Conservation (phyloP, 768 basidiomycete genomes). For the Clitopilus hobsonii region DNA sequence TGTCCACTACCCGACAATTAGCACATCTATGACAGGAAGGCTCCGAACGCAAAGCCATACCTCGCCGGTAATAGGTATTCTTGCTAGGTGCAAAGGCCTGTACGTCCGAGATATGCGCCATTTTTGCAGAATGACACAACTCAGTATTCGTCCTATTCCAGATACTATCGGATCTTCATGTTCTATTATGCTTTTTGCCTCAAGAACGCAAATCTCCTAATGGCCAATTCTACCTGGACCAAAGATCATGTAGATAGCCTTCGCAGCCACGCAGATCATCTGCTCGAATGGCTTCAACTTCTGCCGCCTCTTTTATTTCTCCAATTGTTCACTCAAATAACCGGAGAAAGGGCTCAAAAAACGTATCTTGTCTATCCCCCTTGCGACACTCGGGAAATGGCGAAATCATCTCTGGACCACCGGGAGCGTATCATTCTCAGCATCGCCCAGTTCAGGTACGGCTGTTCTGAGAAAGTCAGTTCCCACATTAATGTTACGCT, state of each 20-base stretch:
- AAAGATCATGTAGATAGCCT: slow-evolving; percentile 77
- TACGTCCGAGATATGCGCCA: slow-evolving; percentile 29
- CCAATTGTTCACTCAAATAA: slow-evolving; percentile 14
- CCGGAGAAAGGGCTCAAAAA: slow-evolving; percentile 11
- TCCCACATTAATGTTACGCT: not conserved
- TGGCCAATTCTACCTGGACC: slow-evolving; percentile 98
- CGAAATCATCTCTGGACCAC: slow-evolving; percentile 43
- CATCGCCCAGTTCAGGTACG: slow-evolving; percentile 89
- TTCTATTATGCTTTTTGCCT: slow-evolving; percentile 76
- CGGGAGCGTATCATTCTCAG: slow-evolving; percentile 73
- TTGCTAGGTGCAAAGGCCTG: slow-evolving; percentile 63
- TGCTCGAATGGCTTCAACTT: slow-evolving; percentile 43
- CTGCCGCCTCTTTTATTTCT: slow-evolving; percentile 37
- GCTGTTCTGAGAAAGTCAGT: slow-evolving; percentile 4
- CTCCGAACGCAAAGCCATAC: not conserved
- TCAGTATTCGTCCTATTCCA: slow-evolving; percentile 20
- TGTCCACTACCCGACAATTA: slow-evolving; percentile 95
- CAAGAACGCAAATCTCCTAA: slow-evolving; percentile 65
- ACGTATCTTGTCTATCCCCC: slow-evolving; percentile 78
- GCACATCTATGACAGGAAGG: slow-evolving; percentile 86
- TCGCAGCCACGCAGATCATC: slow-evolving; percentile 48
- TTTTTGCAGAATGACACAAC: not conserved
- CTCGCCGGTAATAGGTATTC: slow-evolving; percentile 15
- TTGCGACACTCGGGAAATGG: slow-evolving; percentile 79
- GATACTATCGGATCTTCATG: slow-evolving; percentile 90